Evolutionary conservation across 208 protist species (phyloP), one percentile per base, ranked within the genome.

Genomic region (Trypanosoma boissoni): DNA sequence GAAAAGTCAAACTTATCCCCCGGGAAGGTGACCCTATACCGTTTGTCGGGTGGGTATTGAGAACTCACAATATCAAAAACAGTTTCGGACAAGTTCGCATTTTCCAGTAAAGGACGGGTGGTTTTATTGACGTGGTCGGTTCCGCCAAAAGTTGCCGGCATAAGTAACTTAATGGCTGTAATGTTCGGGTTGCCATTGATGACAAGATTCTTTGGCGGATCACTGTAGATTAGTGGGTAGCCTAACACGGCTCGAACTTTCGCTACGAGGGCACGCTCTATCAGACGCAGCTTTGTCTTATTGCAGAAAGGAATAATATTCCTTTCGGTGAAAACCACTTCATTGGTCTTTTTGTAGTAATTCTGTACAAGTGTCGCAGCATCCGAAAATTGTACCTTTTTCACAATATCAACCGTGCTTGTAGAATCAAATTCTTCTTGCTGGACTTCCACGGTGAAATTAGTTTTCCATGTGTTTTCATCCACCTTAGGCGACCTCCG

Each of bases 281-380:
- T 56, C 14, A 32, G 28, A 14, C 36, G 16, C 63, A 86, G 63
- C 37, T 65, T 69, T 4, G 69, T 76, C 18, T 12, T 27, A 48
- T 86, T 83, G 68, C 80, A 88, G 45, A 75, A 57, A 0, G 76
- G 76, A 3, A 91, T 51, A 6, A 91, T 43, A 39, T 68, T 86
- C 23, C 27, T 37, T 41, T 91, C 84, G 18, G 74, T 62, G 43
- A 76, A 76, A 31, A 87, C 39, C 20, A 69, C 18, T 32, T 78
- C 46, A 56, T 91, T 68, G 12, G 76, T 88, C 32, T 45, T 48
- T 64, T 78, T 73, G 66, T 91, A 88, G 64, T 88, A 91, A 12
- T 31, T 58, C 12, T 26, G 32, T 23, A 86, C 34, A 12, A 23
- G 42, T 0, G 64, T 36, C 26, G 68, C 49, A n/a, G 76, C 68